phyloP scores from a whole-genome alignment of 2,329 filamentous ascomycete species.

The Diaporthe sp. region DNA sequence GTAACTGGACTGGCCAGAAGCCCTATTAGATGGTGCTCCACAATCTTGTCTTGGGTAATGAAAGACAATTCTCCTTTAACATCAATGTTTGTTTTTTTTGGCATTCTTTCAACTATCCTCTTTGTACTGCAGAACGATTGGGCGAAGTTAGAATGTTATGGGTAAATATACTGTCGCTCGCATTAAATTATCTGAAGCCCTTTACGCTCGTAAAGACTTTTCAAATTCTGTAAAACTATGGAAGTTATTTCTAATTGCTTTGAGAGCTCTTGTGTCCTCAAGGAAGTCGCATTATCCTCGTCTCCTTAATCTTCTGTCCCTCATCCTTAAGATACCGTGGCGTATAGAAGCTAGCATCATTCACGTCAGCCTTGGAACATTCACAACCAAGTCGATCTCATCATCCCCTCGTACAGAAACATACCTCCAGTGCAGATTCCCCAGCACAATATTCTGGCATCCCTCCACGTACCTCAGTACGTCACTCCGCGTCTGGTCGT shows the following conservation, averaged over 20 bases:
- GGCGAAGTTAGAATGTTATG: no score
- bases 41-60: slow-evolving; percentile 44
- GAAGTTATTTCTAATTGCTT: no score
- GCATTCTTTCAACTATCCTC: no score
- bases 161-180: no score
- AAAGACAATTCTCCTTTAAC: neutral
- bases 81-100: no score
- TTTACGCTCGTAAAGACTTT: no score
- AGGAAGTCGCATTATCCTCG: neutral
- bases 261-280: neutral
- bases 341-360: neutral
- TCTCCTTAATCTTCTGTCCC: neutral
- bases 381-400: neutral
- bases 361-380: neutral
- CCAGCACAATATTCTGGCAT: neutral
- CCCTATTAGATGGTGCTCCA: neutral
- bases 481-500: neutral
- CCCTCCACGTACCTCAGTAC: neutral
- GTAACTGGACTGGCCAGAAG: slow-evolving; percentile 43
- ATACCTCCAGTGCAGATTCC: neutral
- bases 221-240: no score
- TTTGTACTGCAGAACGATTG: no score
- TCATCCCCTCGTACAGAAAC: accelerated
- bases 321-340: neutral
- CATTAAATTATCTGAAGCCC: no score